A percentile compares a stretch with the other conserved stretches of the same genome.
These are phyloP conservation scores for Groenewaldozyma auringiensis DNA, from an alignment of 1,139 yeast species.

Conservation along the genomic window DNA sequence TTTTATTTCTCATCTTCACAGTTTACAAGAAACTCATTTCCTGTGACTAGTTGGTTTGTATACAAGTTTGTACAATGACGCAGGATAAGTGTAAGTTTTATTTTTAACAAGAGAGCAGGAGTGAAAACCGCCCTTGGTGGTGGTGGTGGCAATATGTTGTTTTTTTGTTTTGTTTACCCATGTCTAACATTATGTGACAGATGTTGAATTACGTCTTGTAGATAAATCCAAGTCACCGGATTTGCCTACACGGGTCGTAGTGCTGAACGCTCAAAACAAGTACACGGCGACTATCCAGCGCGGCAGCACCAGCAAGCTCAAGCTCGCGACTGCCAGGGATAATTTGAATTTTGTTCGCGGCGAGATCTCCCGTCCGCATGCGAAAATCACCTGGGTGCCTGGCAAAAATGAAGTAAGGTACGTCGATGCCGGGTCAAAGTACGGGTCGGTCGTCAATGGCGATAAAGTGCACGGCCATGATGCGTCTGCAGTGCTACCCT, in stretches of 20 bases:
- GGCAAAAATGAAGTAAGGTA: constrained; percentile 12
- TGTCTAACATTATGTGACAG: too few relatives aligned
- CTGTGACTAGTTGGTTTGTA: too few relatives aligned
- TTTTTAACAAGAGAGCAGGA: too few relatives aligned
- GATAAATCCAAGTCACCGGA: not conserved
- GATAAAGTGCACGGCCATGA: not conserved
- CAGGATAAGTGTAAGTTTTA: too few relatives aligned
- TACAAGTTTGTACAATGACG: too few relatives aligned
- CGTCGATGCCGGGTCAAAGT: constrained; percentile 16
- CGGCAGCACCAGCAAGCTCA: constrained; percentile 3
- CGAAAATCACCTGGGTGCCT: constrained; percentile 9
- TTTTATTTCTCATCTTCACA: too few relatives aligned
- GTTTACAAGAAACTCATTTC: too few relatives aligned
- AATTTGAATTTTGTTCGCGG: constrained; percentile 16
- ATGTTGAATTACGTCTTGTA: not conserved
- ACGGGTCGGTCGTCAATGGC: constrained; percentile 16
- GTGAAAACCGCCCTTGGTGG: too few relatives aligned
- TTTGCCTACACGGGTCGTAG: not conserved
- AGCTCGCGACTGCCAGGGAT: constrained; percentile 7
- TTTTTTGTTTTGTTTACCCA: too few relatives aligned
- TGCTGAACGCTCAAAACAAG: not conserved
- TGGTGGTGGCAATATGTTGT: too few relatives aligned
- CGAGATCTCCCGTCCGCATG: constrained; percentile 20
- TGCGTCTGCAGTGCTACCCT: not conserved
- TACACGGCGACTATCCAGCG: not conserved